Evolutionary conservation across 371 early-diverging fungal species (phyloP), one percentile per base, ranked within the genome.

Genomic region (Mucor mucedo): DNA sequence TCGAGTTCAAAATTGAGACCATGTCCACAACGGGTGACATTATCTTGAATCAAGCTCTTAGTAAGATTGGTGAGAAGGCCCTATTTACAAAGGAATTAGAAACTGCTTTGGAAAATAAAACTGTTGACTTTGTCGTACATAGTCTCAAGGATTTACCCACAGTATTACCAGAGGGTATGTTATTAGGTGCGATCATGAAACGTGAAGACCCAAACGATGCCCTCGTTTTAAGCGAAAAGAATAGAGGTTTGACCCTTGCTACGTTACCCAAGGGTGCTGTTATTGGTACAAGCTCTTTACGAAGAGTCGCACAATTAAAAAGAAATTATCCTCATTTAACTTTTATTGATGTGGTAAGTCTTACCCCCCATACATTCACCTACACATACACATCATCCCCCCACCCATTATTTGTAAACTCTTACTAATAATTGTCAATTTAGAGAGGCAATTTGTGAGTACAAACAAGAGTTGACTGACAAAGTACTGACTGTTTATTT

Each of bases 51-150:
- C 84, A 87, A 16, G 90, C 98, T 1, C 78, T 98, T 53, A 87
- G 84, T 68, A 93, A 96, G 75, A 95, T 98, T 65, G 98, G 98
- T 33, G 87, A 92, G 61, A 98, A 97, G 69, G 87, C 91, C 0
- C 76, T 98, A 52, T 98, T 98, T 69, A 98, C 98, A 49, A 96
- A 96, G 65, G 98, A 98, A 64, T 84, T 98, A 4, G 96, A 98
- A 66, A 72, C 87, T 1, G 91, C 95, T 5, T 78, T 98, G 39
- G 80, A 82, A 21, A 79, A 85, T n/a, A 69, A 83, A n/a, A 68
- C 68, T 14, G 93, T 96, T n/a, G 94, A 97, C 73, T 67, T 97
- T 35, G 91, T 98, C 30, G 96, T 97, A 2, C 99, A 98, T 68
- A 92, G 94, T 38, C 83, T 98, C 29, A 98, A 98, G 76, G 99